Percentiles rank a stretch among this genome's conserved stretches.
Evolutionary conservation across 768 basidiomycete genomes (phyloP).

Genomic region (Leccinum boreale): DNA sequence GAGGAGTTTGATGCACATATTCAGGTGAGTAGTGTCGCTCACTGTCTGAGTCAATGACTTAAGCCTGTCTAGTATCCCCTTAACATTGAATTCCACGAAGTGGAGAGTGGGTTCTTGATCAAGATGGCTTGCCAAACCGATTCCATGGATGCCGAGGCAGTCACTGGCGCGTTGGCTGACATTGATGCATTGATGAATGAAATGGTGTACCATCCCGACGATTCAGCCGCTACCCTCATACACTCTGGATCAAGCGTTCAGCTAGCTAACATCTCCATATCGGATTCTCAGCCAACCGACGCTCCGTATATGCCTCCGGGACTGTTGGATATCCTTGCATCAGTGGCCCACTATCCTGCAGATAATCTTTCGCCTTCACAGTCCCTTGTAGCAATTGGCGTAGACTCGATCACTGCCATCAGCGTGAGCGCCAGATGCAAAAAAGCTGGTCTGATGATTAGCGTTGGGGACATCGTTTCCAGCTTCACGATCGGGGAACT

Average conservation of each 20-base stretch:
- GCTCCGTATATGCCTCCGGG: slow-evolving; percentile 5
- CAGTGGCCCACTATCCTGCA: slow-evolving; percentile 25
- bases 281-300: background rate
- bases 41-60: background rate
- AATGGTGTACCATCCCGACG: slow-evolving; percentile 20
- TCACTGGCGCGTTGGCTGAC: slow-evolving; percentile 15
- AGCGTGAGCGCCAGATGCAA: slow-evolving; percentile 40
- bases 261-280: background rate
- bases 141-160: slow-evolving; percentile 24
- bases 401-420: slow-evolving; percentile 51
- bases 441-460: slow-evolving; percentile 32
- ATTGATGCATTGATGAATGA: slow-evolving; percentile 20
- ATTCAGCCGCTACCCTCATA: slow-evolving; percentile 2
- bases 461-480: slow-evolving; percentile 35
- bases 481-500: slow-evolving; percentile 24
- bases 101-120: slow-evolving; percentile 29
- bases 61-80: slow-evolving; percentile 37
- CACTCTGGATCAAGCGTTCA: background rate
- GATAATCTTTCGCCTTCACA: slow-evolving; percentile 33
- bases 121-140: slow-evolving; percentile 35
- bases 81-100: slow-evolving; percentile 40
- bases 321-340: slow-evolving; percentile 9
- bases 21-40: slow-evolving; percentile 27
- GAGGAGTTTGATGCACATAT: slow-evolving; percentile 15
- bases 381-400: slow-evolving; percentile 39